These are phyloP conservation scores for Candida ovalis DNA, from an alignment of 805 yeast species.

Conservation along the genomic window DNA sequence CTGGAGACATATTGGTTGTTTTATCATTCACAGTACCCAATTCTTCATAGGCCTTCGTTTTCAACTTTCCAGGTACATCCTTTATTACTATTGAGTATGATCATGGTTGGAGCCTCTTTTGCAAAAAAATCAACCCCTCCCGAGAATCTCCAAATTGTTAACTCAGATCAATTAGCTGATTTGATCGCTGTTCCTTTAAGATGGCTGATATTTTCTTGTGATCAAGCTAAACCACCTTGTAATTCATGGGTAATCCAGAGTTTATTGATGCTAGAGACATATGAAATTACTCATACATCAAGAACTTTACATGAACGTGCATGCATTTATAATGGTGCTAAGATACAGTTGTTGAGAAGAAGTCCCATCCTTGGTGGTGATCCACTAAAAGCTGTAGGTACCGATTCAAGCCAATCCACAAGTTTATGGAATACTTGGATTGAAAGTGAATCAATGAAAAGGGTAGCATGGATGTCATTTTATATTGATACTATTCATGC, in stretches of 20 bases:
- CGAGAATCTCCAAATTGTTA: conserved; percentile 4
- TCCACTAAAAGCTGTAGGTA: conserved; percentile 32
- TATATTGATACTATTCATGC: conserved; percentile 72
- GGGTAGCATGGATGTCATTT: conserved; percentile 73
- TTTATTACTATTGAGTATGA: conserved; percentile 50
- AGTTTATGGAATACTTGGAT: conserved; percentile 57
- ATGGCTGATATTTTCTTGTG: conserved; percentile 41
- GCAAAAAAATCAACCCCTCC: conserved; percentile 8
- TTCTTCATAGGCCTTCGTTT: conserved; percentile 47
- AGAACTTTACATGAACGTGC: conserved; percentile 48
- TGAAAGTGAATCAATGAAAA: conserved; percentile 67
- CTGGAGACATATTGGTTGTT: conserved; percentile 45
- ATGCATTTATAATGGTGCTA: conserved; percentile 48
- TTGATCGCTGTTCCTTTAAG: conserved; percentile 53
- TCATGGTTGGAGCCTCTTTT: conserved; percentile 47
- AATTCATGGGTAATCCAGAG: conserved; percentile 48
- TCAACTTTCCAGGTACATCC: conserved; percentile 48
- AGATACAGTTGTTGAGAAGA: conserved; percentile 46
- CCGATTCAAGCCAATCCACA: conserved; percentile 21
- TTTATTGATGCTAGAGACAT: conserved; percentile 43
- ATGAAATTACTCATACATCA: conserved; percentile 42
- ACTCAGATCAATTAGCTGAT: conserved; percentile 28
- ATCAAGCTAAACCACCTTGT: conserved; percentile 43
- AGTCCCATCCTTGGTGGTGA: conserved; percentile 44
- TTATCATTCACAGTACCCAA: conserved; percentile 53